Base-by-base conservation (phyloP, 2,329 filamentous ascomycete species). In the Neonectria faginata region DNA sequence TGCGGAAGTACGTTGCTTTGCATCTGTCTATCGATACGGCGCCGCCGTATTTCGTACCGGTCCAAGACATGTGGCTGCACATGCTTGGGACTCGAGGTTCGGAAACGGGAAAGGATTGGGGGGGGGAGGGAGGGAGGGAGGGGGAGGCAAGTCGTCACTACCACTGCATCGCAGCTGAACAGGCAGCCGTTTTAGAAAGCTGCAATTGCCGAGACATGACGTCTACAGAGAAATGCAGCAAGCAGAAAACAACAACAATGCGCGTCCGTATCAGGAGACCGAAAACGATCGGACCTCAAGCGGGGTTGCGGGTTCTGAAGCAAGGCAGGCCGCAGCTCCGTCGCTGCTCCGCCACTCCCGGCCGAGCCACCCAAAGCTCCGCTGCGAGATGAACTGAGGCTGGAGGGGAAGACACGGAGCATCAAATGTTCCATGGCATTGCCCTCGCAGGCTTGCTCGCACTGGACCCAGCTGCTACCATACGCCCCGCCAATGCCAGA, bases 321-420 rank as follows among this genome's bases (percentile, higher is more conserved):
- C 48, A 58, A 58, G 41, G 47, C 27, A 25, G 36, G 29, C 50
- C 60, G 47, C 7, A 45, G 42, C 33, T 36, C 33, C 33, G 33
- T 16, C 10, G 44, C 44, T 65, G 62, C 70, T 72, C 70, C 70
- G 70, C 70, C 67, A 72, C 70, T 70, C 64, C 65, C 64, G 51
- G 64, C 67, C 66, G 64, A 70, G 50, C 66, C 63, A 60, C 59
- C 45, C 57, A 27, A 25, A 22, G 53, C 39, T 44, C 33, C 25
- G 45, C 29, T 47, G 20, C 29, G 39, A 53, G 39, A 47, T 22
- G 11, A 57, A 31, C n/a, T 62, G 60, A 52, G 60, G 60, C 60
- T 62, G 47, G 59, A 20, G 53, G 39, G 16, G 5, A 31, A 31
- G 7, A 18, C 12, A 58, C 16, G 3, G 41, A 31, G 48, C 9